phyloP scores from a whole-genome alignment of 768 basidiomycete genomes.

The Ramaria sp. region DNA sequence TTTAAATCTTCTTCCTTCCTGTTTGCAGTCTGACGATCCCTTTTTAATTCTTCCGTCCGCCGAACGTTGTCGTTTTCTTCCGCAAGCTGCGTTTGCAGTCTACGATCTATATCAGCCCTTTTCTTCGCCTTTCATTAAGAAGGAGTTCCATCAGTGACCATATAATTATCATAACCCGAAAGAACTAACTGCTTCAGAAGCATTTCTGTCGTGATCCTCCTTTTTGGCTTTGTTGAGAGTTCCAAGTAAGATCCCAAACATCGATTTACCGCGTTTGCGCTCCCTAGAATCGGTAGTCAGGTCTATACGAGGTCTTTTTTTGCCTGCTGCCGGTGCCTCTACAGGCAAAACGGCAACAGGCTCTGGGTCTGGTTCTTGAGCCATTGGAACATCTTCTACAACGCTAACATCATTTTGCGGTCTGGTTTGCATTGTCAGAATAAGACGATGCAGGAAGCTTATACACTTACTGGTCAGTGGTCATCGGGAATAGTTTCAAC shows the following conservation, averaged over 20 bases:
- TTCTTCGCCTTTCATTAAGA: constrained; percentile 55
- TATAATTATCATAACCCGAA: background rate
- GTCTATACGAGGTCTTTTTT: constrained; percentile 68
- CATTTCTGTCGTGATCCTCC: constrained; percentile 74
- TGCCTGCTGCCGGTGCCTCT: constrained; percentile 24
- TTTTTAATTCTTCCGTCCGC: constrained; percentile 77
- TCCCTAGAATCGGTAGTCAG: constrained; percentile 43
- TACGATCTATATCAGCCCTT: constrained; percentile 71
- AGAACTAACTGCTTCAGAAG: constrained; percentile 65
- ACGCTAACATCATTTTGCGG: background rate
- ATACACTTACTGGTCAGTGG: constrained; percentile 3
- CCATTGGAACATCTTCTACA: constrained; percentile 1
- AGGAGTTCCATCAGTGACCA: background rate
- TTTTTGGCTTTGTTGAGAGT: constrained; percentile 82
- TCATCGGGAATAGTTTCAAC: background rate
- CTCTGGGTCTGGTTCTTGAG: background rate
- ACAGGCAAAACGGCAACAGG: constrained; percentile 30
- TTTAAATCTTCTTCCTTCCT: constrained; percentile 76
- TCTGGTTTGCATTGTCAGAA: background rate
- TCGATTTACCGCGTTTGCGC: constrained; percentile 76
- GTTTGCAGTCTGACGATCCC: constrained; percentile 65
- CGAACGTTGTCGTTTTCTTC: constrained; percentile 83
- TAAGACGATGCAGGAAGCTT: background rate
- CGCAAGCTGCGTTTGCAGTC: constrained; percentile 73
- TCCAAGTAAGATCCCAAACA: constrained; percentile 76